These are phyloP conservation scores for Balakata baccata DNA, from an alignment of 345 rosid species.

Conservation along the genomic window DNA sequence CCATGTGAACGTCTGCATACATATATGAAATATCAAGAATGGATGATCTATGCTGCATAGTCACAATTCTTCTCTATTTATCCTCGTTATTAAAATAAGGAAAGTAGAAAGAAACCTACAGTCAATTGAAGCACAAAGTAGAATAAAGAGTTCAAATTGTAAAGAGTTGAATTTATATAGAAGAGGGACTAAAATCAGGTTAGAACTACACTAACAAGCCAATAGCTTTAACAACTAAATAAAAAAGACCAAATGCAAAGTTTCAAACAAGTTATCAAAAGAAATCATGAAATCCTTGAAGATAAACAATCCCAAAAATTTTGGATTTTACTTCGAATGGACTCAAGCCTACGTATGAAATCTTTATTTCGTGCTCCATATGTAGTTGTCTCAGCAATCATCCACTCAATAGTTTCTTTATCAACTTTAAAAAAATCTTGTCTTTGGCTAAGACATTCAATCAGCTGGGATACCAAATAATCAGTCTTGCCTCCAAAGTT, in stretches of 20 bases:
- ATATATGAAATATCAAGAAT: too few relatives aligned
- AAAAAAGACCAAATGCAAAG: too few relatives aligned
- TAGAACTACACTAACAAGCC: neutral
- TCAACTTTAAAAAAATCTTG: neutral
- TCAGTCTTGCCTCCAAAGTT: neutral
- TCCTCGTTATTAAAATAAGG: too few relatives aligned
- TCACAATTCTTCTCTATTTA: too few relatives aligned
- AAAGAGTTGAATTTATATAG: too few relatives aligned
- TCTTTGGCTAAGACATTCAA: neutral
- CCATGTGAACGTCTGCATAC: too few relatives aligned
- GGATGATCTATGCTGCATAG: too few relatives aligned
- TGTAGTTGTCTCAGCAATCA: neutral
- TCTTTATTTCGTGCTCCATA: neutral
- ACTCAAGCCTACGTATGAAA: neutral
- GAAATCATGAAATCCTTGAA: neutral
- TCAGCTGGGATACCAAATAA: neutral
- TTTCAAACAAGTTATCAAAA: neutral
- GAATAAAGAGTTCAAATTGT: too few relatives aligned
- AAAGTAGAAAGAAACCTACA: too few relatives aligned
- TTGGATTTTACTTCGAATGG: constrained; percentile 8
- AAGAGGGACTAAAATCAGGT: too few relatives aligned
- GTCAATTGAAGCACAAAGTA: too few relatives aligned
- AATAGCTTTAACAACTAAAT: neutral
- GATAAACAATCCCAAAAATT: constrained; percentile 11
- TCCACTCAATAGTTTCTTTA: constrained; percentile 2